Base-by-base conservation (phyloP, 2,329 filamentous ascomycete species). In the Rhynchosporium agropyri region DNA sequence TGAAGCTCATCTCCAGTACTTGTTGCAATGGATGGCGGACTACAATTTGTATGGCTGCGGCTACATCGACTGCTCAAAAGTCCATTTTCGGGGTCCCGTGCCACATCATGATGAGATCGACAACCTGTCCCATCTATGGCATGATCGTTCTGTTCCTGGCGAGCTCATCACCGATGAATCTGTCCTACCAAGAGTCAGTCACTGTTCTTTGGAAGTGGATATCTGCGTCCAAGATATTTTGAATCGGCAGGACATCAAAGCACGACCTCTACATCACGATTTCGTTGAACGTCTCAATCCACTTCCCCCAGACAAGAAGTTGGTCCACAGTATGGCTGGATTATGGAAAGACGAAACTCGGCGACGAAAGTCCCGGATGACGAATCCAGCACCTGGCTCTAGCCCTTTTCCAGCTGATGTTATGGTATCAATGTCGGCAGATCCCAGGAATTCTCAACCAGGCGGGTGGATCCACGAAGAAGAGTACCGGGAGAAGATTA, bases 21-120 rank as follows among this genome's bases (percentile, higher is more conserved):
- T 97, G 8, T 82, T 95, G 9, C 96, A 99, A 77, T 99, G 96
- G 85, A 98, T 99, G 95, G 90, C 89, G 67, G 96, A 99, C 75
- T 99, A 96, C 80, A 99, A 97, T 74, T 80, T 99, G 68, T 98
- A 96, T 75, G 96, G 96, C 6, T 99, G 95, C 74, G 89, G 87
- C 61, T 96, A 94, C 71, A 86, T 98, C 67, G 85, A 94, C 63
- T 89, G 87, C 56, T 80, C 80, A 9, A 90, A 86, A 66, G 85
- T 88, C 1, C 81, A 78, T 33, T 97, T 97, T 73, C 86, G 95
- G 60, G 80, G 81, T 2, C 92, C 92, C 0, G 80, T 97, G 1
- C 93, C 93, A 0, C 79, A 83, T 8, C 86, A 85, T 70, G 79
- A 87, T n/a, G 82, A 88, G 28, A 78, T 86, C 5, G 82, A 83